phyloP scores from a whole-genome alignment of 2,329 filamentous ascomycete species.

The Nectriaceae sp. region DNA sequence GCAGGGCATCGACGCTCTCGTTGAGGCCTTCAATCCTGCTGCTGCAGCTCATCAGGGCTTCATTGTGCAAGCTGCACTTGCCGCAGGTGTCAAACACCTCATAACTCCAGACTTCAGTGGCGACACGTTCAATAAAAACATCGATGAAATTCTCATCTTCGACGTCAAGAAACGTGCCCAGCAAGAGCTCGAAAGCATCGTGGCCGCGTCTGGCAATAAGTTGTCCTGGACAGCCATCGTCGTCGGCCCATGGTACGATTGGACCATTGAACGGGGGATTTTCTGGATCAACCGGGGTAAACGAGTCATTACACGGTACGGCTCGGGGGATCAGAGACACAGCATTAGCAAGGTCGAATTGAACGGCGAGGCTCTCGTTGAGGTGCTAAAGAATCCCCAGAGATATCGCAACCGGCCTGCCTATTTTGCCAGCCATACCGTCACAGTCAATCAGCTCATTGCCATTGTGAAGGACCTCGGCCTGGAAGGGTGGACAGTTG shows the following conservation, averaged over 20 bases:
- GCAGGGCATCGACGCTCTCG: constrained; percentile 12
- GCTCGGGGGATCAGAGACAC: constrained; percentile 11
- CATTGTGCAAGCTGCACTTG: constrained; percentile 18
- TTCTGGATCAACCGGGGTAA: constrained; percentile 20
- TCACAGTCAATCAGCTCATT: constrained; percentile 8
- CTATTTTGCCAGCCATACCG: constrained; percentile 13
- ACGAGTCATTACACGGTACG: constrained; percentile 9
- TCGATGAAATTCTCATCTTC: constrained; percentile 13
- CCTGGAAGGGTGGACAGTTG: constrained; percentile 2
- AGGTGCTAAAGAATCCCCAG: constrained; percentile 2
- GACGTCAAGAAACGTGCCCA: constrained; percentile 18
- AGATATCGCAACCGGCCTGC: constrained; percentile 9
- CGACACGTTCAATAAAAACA: constrained; percentile 19
- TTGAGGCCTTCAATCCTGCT: constrained; percentile 27
- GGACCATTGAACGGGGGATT: constrained; percentile 15
- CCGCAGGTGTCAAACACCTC: constrained; percentile 16
- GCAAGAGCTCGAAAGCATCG: constrained; percentile 12
- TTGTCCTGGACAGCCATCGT: constrained; percentile 25
- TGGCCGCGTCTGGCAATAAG: background rate
- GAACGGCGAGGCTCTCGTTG: constrained; percentile 9
- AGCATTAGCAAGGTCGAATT: constrained; percentile 10
- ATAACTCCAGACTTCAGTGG: constrained; percentile 25
- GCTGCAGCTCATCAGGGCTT: constrained; percentile 16
- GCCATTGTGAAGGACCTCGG: constrained; percentile 1
- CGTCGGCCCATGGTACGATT: constrained; percentile 22